Conservation (phyloP, 176 grass and related monocot genomes). For the Oryza australiensis region DNA sequence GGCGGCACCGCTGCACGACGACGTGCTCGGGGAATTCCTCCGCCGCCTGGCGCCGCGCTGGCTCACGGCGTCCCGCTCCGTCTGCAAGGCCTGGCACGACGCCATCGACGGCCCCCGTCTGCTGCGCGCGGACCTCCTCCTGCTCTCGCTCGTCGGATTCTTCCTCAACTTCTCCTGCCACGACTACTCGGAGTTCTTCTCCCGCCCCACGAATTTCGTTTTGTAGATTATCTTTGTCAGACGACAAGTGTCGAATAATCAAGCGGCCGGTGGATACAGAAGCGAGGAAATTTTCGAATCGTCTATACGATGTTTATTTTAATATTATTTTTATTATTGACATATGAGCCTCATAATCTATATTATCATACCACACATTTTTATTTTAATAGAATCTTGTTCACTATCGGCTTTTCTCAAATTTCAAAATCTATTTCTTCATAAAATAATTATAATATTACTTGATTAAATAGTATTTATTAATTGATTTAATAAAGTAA, state of each 20-base stretch:
- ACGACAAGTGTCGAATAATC: neutral
- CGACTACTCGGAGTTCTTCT: neutral
- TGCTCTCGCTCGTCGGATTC: neutral
- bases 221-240: neutral
- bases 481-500: no score
- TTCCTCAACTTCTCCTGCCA: neutral
- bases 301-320: no score
- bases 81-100: constrained; percentile 3
- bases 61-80: neutral
- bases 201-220: neutral
- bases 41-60: neutral
- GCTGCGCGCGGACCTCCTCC: neutral
- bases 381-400: no score
- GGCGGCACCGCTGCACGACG: neutral
- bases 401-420: no score
- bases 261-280: neutral
- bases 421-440: no score
- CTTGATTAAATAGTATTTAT: no score
- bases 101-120: neutral
- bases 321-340: no score
- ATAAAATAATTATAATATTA: no score
- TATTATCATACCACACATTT: no score
- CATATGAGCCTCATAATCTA: no score
- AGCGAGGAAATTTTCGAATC: neutral
- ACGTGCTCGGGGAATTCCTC: neutral